phyloP scores from a whole-genome alignment of 768 basidiomycete species.

The Termitomyces sp. region DNA sequence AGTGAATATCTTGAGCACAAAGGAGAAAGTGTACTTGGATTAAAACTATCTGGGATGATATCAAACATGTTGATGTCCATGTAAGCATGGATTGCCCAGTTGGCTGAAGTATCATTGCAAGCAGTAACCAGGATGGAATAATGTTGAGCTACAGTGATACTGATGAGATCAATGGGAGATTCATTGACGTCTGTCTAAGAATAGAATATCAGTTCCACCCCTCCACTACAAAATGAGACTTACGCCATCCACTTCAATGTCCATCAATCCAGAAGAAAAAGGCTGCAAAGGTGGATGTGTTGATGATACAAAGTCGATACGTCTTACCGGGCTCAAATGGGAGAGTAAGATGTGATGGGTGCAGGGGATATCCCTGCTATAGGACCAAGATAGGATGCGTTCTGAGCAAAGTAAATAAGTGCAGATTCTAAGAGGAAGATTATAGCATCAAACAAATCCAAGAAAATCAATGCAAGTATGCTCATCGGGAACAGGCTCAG shows the following conservation, averaged over 20 bases:
- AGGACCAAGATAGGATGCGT: constrained; percentile 63
- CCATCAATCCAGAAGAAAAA: constrained; percentile 91
- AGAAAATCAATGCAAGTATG: not conserved
- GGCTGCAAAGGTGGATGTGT: constrained; percentile 66
- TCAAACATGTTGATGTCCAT: constrained; percentile 94
- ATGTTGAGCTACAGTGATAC: constrained; percentile 85
- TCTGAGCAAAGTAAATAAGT: constrained; percentile 80
- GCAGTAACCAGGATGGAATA: constrained; percentile 92
- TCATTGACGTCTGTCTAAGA: constrained; percentile 71
- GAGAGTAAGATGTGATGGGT: constrained; percentile 52
- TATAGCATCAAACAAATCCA: not conserved
- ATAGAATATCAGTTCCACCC: not conserved
- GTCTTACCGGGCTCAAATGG: constrained; percentile 85
- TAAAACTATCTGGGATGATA: constrained; percentile 58
- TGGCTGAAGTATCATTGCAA: constrained; percentile 74
- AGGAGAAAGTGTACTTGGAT: constrained; percentile 52
- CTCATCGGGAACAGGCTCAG: constrained; percentile 83
- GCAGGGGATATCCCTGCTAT: constrained; percentile 43
- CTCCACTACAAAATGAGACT: constrained; percentile 17
- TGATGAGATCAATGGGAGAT: constrained; percentile 64
- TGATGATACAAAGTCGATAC: constrained; percentile 87
- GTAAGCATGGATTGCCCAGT: constrained; percentile 89
- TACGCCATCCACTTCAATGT: constrained; percentile 84
- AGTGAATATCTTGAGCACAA: not conserved
- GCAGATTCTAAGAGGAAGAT: constrained; percentile 50